Evolutionary conservation across 352 stramenopile species (phyloP).

Genomic region (Pythium volutum): DNA sequence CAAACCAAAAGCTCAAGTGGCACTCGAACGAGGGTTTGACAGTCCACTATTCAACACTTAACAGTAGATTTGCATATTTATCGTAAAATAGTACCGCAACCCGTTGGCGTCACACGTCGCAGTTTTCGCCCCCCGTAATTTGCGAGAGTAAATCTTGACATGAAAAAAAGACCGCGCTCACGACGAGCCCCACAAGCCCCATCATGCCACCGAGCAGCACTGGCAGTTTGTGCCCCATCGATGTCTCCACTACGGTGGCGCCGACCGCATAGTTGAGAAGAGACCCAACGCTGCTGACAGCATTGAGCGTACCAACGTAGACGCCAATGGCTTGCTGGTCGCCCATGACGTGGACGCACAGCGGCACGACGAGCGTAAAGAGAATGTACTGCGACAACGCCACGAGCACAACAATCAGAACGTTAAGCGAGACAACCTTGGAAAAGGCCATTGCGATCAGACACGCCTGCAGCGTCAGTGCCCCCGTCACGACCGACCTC

Average conservation of each 20-base stretch:
- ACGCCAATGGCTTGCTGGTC: neutral
- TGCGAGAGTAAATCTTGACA: neutral
- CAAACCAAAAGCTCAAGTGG: neutral
- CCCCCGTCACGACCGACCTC: slow-evolving; percentile 25
- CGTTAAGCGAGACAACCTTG: slow-evolving; percentile 30
- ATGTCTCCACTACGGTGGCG: neutral
- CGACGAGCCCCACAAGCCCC: neutral
- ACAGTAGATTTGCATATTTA: neutral
- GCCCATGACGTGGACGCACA: neutral
- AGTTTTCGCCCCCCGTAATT: neutral
- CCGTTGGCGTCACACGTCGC: neutral
- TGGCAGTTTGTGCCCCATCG: neutral
- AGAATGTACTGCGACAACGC: neutral
- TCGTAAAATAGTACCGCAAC: neutral
- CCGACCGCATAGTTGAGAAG: neutral
- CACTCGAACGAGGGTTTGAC: neutral
- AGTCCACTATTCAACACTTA: neutral
- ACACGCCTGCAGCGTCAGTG: slow-evolving; percentile 38
- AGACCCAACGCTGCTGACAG: neutral
- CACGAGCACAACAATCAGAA: slow-evolving; percentile 39
- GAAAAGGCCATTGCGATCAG: slow-evolving; percentile 48
- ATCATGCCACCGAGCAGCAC: neutral
- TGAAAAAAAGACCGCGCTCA: neutral
- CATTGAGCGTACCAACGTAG: neutral
- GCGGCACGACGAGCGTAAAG: neutral